These are phyloP conservation scores for Bacidia rubella DNA, from an alignment of 495 filamentous ascomycete genomes.

Conservation along the genomic window DNA sequence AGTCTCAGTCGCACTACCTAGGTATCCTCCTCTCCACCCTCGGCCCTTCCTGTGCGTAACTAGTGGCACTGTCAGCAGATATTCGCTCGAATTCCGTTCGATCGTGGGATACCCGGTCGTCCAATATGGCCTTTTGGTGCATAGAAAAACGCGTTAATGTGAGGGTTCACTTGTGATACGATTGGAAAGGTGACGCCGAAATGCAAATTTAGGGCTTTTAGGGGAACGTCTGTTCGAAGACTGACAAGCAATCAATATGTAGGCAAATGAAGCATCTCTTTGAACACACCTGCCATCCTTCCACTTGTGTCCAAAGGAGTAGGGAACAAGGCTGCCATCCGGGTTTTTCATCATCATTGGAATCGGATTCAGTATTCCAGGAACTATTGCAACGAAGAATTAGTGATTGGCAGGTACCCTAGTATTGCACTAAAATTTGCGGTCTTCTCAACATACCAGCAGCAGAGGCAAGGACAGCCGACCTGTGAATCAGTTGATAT, in stretches of 20 bases:
- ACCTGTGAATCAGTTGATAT: constrained; percentile 26
- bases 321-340: constrained; percentile 32
- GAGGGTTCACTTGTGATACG: constrained; percentile 92
- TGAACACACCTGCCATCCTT: constrained; percentile 93
- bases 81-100: not conserved
- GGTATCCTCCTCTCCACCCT: constrained; percentile 90
- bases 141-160: constrained; percentile 98
- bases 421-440: no score
- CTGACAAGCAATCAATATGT: no score
- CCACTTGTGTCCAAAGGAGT: constrained; percentile 74
- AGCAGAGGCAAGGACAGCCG: constrained; percentile 85
- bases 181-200: constrained; percentile 98
- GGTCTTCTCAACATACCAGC: constrained; percentile 39
- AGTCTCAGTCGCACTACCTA: constrained; percentile 83
- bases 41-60: constrained; percentile 89
- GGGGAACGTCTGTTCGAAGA: constrained; percentile 85
- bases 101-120: constrained; percentile 35
- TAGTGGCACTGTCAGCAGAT: not conserved
- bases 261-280: no score
- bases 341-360: constrained; percentile 88
- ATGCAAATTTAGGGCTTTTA: constrained; percentile 83
- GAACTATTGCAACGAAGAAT: constrained; percentile 34
- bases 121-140: constrained; percentile 83
- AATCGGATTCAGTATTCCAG: constrained; percentile 84
- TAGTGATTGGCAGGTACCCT: no score